Conservation (phyloP, 495 filamentous ascomycete genomes). For the Usnea hakonensis region DNA sequence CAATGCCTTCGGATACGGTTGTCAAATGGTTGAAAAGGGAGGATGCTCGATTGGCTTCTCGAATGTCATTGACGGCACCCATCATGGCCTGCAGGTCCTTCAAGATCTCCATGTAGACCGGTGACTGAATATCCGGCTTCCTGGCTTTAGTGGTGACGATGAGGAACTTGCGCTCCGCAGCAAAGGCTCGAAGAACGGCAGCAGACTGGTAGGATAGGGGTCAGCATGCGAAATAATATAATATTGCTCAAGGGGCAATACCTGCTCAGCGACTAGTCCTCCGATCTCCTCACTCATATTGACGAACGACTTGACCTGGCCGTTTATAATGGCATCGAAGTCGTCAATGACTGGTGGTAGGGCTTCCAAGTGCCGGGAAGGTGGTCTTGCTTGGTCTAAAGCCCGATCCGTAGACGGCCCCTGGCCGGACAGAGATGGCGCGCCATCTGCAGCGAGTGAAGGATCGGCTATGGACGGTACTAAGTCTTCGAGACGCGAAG, state of each 20-base stretch:
- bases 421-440: conserved; percentile 22
- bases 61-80: conserved; percentile 64
- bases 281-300: conserved; percentile 70
- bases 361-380: conserved; percentile 45
- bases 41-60: conserved; percentile 66
- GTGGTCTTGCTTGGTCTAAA: conserved; percentile 25
- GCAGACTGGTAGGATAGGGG: conserved; percentile 40
- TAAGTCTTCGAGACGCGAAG: conserved; percentile 92
- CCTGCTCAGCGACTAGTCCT: conserved; percentile 72
- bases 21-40: conserved; percentile 69
- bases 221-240: background rate
- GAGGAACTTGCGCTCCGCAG: conserved; percentile 78
- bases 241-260: conserved; percentile 27
- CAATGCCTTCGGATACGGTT: conserved; percentile 82
- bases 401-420: conserved; percentile 32
- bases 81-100: conserved; percentile 76
- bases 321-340: conserved; percentile 72
- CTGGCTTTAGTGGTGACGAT: conserved; percentile 83
- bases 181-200: conserved; percentile 59
- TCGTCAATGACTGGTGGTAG: conserved; percentile 74
- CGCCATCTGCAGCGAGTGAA: conserved; percentile 38
- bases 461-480: conserved; percentile 62
- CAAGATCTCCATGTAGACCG: conserved; percentile 63
- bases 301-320: conserved; percentile 69
- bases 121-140: conserved; percentile 69